Evolutionary conservation across 1,284 basidiomycete genomes (phyloP).

Genomic region (Tilletia walkeri): DNA sequence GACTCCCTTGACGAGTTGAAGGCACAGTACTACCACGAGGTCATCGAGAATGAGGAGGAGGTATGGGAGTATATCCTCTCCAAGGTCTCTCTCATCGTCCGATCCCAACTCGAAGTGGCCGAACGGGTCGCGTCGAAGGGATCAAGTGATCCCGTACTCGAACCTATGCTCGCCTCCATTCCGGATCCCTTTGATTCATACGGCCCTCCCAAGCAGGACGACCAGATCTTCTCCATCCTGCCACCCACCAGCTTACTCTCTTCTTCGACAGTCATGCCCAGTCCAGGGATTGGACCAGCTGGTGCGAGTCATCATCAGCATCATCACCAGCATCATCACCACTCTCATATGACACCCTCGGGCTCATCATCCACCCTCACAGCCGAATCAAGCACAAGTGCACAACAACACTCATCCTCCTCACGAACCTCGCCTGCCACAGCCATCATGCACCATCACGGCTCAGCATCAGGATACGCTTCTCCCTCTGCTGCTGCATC

Average conservation of each 20-base stretch:
- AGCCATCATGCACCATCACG: neutral
- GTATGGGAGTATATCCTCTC: slow-evolving; percentile 83
- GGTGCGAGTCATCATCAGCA: neutral
- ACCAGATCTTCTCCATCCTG: slow-evolving; percentile 83
- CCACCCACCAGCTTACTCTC: slow-evolving; percentile 27
- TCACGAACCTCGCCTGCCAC: too few relatives aligned
- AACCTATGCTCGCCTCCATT: slow-evolving; percentile 81
- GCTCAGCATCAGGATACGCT: neutral
- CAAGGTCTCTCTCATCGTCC: slow-evolving; percentile 45
- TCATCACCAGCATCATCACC: neutral
- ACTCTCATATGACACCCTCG: neutral
- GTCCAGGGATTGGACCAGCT: neutral
- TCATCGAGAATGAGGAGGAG: slow-evolving; percentile 86
- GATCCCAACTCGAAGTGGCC: slow-evolving; percentile 48
- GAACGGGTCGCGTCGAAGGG: slow-evolving; percentile 84
- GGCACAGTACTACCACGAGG: slow-evolving; percentile 75
- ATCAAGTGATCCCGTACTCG: slow-evolving; percentile 78
- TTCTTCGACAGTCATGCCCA: slow-evolving; percentile 3
- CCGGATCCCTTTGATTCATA: slow-evolving; percentile 92
- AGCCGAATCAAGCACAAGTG: too few relatives aligned
- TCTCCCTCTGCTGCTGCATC: neutral
- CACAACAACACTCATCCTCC: too few relatives aligned
- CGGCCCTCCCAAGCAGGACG: slow-evolving; percentile 78
- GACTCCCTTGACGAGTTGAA: slow-evolving; percentile 81
- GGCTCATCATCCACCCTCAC: neutral